Evolutionary conservation across 2,329 filamentous ascomycete genomes (phyloP).

Genomic region (Ophiosphaerella narmari): DNA sequence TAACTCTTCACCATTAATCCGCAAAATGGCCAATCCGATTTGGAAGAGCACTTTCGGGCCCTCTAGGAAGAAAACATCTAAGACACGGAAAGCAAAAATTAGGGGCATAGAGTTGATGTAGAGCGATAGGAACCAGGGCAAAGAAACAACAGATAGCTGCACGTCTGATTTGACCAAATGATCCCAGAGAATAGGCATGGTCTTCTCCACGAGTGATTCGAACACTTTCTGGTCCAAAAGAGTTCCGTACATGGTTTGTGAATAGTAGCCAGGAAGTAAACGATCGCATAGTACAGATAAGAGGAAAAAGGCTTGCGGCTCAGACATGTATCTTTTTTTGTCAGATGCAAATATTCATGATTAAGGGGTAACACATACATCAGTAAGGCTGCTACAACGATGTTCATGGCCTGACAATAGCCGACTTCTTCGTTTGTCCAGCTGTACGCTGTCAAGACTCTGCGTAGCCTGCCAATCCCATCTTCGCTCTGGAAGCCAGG

Average conservation of each 20-base stretch:
- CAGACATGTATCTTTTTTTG: constrained; percentile 79
- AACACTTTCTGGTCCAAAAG: constrained; percentile 96
- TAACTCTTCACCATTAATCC: constrained; percentile 95
- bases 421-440: constrained; percentile 96
- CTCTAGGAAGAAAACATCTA: constrained; percentile 98
- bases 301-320: constrained; percentile 92
- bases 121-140: constrained; percentile 96
- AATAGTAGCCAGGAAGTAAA: constrained; percentile 94
- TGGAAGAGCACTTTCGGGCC: constrained; percentile 97
- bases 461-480: constrained; percentile 84
- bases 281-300: constrained; percentile 91
- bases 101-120: constrained; percentile 99
- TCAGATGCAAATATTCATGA: constrained; percentile 28
- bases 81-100: constrained; percentile 92
- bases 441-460: constrained; percentile 94
- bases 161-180: constrained; percentile 97
- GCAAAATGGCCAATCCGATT: constrained; percentile 91
- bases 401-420: constrained; percentile 99
- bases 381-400: constrained; percentile 93
- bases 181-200: constrained; percentile 98
- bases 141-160: constrained; percentile 92
- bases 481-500: constrained; percentile 96
- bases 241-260: constrained; percentile 98
- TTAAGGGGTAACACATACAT: constrained; percentile 62
- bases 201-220: constrained; percentile 96